Evolutionary conservation across 2,329 filamentous ascomycete genomes (phyloP).

Genomic region (Didymella keratinophila): DNA sequence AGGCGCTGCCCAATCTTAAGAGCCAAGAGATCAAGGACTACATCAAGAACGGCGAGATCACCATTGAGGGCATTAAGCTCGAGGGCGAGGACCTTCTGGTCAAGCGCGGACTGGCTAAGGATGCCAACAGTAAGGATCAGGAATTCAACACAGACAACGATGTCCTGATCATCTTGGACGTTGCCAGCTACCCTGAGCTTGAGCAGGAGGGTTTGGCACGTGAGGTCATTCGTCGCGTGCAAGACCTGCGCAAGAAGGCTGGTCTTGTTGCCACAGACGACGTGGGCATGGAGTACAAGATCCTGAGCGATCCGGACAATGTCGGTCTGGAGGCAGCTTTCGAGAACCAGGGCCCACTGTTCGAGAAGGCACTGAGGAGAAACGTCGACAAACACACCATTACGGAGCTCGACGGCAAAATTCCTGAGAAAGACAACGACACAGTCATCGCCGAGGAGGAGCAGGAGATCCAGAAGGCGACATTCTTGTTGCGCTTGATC

Average conservation of each 20-base stretch:
- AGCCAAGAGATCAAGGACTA: constrained; percentile 84
- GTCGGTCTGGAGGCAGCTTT: constrained; percentile 77
- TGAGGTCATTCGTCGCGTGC: constrained; percentile 92
- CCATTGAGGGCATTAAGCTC: constrained; percentile 85
- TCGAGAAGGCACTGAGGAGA: constrained; percentile 80
- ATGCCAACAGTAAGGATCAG: constrained; percentile 73
- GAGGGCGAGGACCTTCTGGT: constrained; percentile 84
- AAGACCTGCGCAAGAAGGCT: constrained; percentile 92
- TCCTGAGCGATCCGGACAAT: constrained; percentile 79
- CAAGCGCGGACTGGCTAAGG: constrained; percentile 78
- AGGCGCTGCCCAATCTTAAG: constrained; percentile 79
- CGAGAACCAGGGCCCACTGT: constrained; percentile 69
- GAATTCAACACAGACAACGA: constrained; percentile 91
- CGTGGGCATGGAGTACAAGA: constrained; percentile 90
- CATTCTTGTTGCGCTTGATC: constrained; percentile 77
- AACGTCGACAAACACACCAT: constrained; percentile 75
- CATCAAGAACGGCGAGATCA: constrained; percentile 74
- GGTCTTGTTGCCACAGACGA: constrained; percentile 91
- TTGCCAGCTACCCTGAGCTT: constrained; percentile 81
- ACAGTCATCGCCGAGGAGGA: constrained; percentile 80
- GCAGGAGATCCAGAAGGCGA: constrained; percentile 84
- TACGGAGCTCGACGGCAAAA: constrained; percentile 66
- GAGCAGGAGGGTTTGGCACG: constrained; percentile 87
- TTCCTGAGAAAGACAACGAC: constrained; percentile 59
- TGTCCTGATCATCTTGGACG: constrained; percentile 89